Base-by-base conservation (phyloP, 2,329 filamentous ascomycete species). In the Stenocarpella maydis region DNA sequence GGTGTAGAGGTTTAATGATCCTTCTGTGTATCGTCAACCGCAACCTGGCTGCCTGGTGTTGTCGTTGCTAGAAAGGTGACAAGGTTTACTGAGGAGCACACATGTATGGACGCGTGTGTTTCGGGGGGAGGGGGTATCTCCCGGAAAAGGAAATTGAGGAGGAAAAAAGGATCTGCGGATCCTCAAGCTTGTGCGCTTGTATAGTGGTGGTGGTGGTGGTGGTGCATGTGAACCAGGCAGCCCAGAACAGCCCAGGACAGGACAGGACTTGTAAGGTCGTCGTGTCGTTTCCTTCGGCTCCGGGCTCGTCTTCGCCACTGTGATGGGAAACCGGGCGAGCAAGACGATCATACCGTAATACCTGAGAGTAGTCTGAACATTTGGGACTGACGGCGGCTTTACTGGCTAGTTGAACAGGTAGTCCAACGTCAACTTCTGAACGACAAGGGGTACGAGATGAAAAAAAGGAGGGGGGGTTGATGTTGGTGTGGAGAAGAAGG, bases 1-100 rank as follows among this genome's bases (percentile, higher is more conserved):
- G 45, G 39, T 55, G 55, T 55, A 50, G 50, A 47, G 37, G 50
- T 61, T 65, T 34, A 66, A 66, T 55, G 64, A 66, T 66, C 64
- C 64, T 47, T 65, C 34, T 47, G 64, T 66, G 24, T 37, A 26
- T 34, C 50, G 21, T 66, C 64, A 55, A 45, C 41, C 39, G 12
- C 21, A 41, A n/a, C n/a, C n/a, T n/a, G n/a, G n/a, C n/a, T n/a
- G n/a, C 24, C 21, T 47, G 26, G 41, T 45, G 64, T 24, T 54
- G 50, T 66, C 50, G 50, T 55, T 50, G 39, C 45, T 47, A 37
- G 24, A 21, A 37, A 24, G 17, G n/a, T n/a, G n/a, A n/a, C n/a
- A n/a, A 28, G 3, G 19, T 12, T 17, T 37, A 31, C 37, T 43
- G 39, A 37, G 37, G 45, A 47, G 21, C 64, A 47, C 43, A 66